A percentile compares a stretch with the other conserved stretches of the same genome.
Conservation (phyloP, 805 yeast species). For the Jamesozyma spencerorum region DNA sequence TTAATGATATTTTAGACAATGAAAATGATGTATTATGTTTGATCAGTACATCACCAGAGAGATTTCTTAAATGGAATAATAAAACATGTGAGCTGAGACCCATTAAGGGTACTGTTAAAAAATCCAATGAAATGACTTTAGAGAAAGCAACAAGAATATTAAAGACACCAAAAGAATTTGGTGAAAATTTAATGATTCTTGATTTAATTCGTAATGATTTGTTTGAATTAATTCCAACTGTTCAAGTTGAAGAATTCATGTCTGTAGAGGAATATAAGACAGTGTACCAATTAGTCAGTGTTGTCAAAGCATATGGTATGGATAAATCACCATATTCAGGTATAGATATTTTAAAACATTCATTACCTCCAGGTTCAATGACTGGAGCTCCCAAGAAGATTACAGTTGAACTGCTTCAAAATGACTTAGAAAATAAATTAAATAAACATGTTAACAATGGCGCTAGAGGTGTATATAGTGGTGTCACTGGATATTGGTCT, state of each 20-base stretch:
- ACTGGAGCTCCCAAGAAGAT: slow-evolving; percentile 97
- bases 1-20: slow-evolving; percentile 38
- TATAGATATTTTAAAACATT: slow-evolving; percentile 63
- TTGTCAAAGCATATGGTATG: slow-evolving; percentile 52
- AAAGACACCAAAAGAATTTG: slow-evolving; percentile 83
- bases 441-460: slow-evolving; percentile 26
- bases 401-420: slow-evolving; percentile 73
- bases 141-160: slow-evolving; percentile 56
- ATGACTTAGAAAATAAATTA: slow-evolving; percentile 26
- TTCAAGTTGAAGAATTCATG: slow-evolving; percentile 74
- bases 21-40: slow-evolving; percentile 41
- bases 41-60: slow-evolving; percentile 88
- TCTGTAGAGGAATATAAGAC: slow-evolving; percentile 85
- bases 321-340: slow-evolving; percentile 41
- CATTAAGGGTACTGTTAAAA: slow-evolving; percentile 89
- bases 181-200: slow-evolving; percentile 94
- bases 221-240: slow-evolving; percentile 53
- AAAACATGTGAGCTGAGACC: slow-evolving; percentile 74
- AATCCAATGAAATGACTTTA: slow-evolving; percentile 42
- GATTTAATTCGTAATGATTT: slow-evolving; percentile 91
- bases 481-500: slow-evolving; percentile 94
- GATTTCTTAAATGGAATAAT: slow-evolving; percentile 74
- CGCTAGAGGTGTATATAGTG: slow-evolving; percentile 78
- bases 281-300: slow-evolving; percentile 86
- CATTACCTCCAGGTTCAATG: slow-evolving; percentile 98